Evolutionary conservation across 768 basidiomycete genomes (phyloP).

Genomic region (Tubosaeta sp.): DNA sequence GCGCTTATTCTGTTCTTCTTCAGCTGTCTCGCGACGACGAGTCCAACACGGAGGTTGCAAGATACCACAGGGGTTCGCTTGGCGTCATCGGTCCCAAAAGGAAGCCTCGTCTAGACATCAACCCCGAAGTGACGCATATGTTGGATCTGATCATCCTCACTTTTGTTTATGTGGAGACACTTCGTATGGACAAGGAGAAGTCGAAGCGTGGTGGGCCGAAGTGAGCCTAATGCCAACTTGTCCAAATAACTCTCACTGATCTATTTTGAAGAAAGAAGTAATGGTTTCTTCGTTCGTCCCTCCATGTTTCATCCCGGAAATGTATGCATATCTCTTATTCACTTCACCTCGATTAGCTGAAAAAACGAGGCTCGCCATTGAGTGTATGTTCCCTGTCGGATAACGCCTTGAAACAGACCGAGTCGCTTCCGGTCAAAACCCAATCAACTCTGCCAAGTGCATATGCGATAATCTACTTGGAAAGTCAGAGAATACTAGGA

Average conservation of each 20-base stretch:
- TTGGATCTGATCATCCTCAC: constrained; percentile 23
- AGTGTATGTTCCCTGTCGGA: no score
- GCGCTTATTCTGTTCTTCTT: not conserved
- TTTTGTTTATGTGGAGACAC: constrained; percentile 26
- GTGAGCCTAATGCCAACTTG: not conserved
- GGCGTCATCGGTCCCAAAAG: constrained; percentile 16
- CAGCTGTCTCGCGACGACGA: constrained; percentile 18
- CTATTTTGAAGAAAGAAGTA: not conserved
- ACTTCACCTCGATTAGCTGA: no score
- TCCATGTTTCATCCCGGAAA: not conserved
- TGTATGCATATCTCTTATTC: no score
- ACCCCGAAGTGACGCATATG: constrained; percentile 16
- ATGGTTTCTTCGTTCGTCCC: not conserved
- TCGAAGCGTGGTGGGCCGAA: not conserved
- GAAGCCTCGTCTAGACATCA: constrained; percentile 15
- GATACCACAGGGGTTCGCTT: constrained; percentile 13
- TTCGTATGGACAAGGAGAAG: constrained; percentile 8
- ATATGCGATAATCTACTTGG: no score
- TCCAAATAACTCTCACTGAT: not conserved
- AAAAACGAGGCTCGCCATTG: no score
- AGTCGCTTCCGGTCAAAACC: no score
- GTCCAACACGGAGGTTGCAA: constrained; percentile 8
- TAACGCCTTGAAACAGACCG: no score
- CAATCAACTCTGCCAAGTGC: no score
- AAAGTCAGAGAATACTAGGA: no score